Evolutionary conservation across 2,329 filamentous ascomycete species (phyloP).

Genomic region (Aspergillus vadensis): DNA sequence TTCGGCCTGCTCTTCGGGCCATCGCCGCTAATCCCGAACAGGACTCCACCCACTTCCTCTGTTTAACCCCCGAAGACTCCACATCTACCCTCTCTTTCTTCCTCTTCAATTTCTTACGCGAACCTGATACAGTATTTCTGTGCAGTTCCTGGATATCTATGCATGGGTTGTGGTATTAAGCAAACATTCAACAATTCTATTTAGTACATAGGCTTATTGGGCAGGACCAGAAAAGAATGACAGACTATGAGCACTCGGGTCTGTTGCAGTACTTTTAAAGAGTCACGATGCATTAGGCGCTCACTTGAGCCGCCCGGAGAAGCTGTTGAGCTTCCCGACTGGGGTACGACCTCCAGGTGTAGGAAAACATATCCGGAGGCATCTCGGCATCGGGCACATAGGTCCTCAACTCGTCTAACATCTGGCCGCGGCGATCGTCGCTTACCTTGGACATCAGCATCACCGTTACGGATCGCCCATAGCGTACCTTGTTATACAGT

Average conservation of each 20-base stretch:
- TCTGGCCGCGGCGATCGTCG: conserved; percentile 16
- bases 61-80: too few species aligned
- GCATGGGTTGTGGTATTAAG: too few species aligned
- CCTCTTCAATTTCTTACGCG: neutral
- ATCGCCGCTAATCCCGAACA: neutral
- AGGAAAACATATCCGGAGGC: conserved; percentile 14
- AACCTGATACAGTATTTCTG: too few species aligned
- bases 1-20: neutral
- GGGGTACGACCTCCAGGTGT: conserved; percentile 14
- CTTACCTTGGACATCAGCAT: conserved; percentile 24
- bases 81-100: too few species aligned
- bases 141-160: too few species aligned
- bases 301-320: neutral
- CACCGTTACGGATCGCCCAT: conserved; percentile 24
- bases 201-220: too few species aligned
- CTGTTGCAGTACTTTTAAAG: too few species aligned
- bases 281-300: neutral
- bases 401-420: conserved; percentile 16
- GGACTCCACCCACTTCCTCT: too few species aligned
- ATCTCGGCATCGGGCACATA: conserved; percentile 19
- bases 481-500: conserved; percentile 21
- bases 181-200: too few species aligned
- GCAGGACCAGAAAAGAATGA: too few species aligned
- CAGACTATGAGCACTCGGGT: too few species aligned
- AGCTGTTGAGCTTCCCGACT: conserved; percentile 2